Evolutionary conservation across 306 rosid species (phyloP).

Genomic region (Fagus crenata): DNA sequence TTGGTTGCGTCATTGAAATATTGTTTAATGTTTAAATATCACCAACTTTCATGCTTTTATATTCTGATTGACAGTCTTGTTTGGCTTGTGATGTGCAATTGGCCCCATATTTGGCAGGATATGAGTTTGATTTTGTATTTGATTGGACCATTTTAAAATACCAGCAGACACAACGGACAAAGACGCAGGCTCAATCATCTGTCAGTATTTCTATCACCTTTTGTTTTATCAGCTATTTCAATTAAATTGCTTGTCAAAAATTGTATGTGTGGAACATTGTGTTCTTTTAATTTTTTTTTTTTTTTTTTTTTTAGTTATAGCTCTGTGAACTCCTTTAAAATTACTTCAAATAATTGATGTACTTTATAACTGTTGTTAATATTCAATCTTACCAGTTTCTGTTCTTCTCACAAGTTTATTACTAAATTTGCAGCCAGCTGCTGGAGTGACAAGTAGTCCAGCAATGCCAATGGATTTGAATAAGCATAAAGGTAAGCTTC

Average conservation of each 20-base stretch:
- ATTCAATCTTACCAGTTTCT: slow-evolving; percentile 14
- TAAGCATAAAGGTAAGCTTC: slow-evolving; percentile 42
- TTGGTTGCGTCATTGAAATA: slow-evolving; percentile 13
- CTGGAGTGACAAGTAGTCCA: slow-evolving; percentile 40
- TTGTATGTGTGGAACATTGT: background rate
- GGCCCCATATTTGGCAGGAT: slow-evolving; percentile 53
- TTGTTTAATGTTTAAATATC: background rate
- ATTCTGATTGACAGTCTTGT: slow-evolving; percentile 6
- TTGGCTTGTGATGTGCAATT: slow-evolving; percentile 27
- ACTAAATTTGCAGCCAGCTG: slow-evolving; percentile 42
- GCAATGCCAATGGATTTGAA: slow-evolving; percentile 26
- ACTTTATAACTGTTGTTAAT: slow-evolving; percentile 24
- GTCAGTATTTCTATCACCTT: slow-evolving; percentile 38
- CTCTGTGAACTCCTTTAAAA: background rate
- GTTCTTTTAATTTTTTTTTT: background rate
- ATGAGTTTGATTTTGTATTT: slow-evolving; percentile 52
- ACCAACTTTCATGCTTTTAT: slow-evolving; percentile 10
- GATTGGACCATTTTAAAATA: slow-evolving; percentile 86
- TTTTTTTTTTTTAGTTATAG: background rate
- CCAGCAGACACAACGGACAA: slow-evolving; percentile 49
- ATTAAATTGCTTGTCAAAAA: slow-evolving; percentile 8
- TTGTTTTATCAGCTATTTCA: slow-evolving; percentile 11
- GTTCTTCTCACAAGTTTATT: slow-evolving; percentile 26
- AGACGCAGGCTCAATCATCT: slow-evolving; percentile 40
- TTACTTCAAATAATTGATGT: slow-evolving; percentile 2